Conservation (phyloP, 2,329 filamentous ascomycete genomes). For the Chaetomium sp. region DNA sequence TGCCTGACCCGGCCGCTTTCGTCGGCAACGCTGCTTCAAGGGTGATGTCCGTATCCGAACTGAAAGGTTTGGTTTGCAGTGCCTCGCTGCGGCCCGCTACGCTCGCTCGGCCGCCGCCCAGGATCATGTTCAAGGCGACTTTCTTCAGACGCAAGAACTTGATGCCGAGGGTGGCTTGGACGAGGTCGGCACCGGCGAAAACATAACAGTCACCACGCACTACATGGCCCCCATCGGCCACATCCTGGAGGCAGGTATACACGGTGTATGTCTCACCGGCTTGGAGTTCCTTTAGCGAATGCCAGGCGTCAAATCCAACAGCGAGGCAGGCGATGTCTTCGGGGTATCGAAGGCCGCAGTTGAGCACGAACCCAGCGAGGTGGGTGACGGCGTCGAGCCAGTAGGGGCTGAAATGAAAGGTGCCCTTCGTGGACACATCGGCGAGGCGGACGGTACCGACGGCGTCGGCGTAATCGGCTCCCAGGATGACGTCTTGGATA, state of each 20-base stretch:
- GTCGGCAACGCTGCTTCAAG: no score
- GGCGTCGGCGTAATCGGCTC: background rate
- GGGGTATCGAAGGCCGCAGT: slow-evolving; percentile 7
- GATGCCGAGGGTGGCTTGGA: slow-evolving; percentile 1
- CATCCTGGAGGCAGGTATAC: slow-evolving; percentile 1
- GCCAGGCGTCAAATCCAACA: background rate
- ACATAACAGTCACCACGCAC: slow-evolving; percentile 5
- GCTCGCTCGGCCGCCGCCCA: background rate
- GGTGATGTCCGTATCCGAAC: background rate
- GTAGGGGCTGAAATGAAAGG: slow-evolving; percentile 4
- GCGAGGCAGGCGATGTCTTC: background rate
- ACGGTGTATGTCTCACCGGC: background rate
- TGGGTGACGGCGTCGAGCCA: slow-evolving; percentile 7
- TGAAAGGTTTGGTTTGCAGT: background rate
- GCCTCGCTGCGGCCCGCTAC: background rate
- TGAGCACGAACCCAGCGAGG: slow-evolving; percentile 1
- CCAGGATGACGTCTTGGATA: background rate
- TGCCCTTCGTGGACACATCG: background rate
- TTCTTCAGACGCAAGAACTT: slow-evolving; percentile 9
- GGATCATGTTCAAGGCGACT: background rate
- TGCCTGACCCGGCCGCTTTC: background rate
- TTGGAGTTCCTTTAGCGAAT: background rate
- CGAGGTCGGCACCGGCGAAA: background rate
- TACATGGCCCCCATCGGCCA: background rate
- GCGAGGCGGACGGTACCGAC: background rate